A percentile compares a stretch with the other conserved stretches of the same genome.
Conservation (phyloP, 2,329 filamentous ascomycete species). For the Polytolypa hystricis region DNA sequence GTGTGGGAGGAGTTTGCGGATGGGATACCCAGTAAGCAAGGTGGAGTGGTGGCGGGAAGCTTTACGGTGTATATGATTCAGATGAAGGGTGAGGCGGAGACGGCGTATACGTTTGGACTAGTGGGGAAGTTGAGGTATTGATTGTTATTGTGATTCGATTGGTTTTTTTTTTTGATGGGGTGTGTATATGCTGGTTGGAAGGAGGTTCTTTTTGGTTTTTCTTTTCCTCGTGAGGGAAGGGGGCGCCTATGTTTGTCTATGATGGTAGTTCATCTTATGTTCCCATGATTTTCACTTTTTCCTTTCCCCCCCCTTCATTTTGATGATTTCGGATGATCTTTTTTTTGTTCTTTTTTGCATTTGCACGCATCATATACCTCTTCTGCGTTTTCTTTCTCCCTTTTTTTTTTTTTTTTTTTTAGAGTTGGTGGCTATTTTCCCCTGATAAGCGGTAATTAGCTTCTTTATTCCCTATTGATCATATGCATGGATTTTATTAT, state of each 20-base stretch:
- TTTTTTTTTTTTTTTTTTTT: conserved; percentile 3
- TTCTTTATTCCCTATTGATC: too few species aligned
- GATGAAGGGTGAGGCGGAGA: conserved; percentile 43
- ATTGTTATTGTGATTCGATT: conserved; percentile 2
- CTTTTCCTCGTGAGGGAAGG: neutral
- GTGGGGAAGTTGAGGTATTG: conserved; percentile 43
- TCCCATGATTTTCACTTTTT: too few species aligned
- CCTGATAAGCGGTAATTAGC: too few species aligned
- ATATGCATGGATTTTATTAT: too few species aligned
- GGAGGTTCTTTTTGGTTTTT: neutral
- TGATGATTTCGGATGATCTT: too few species aligned
- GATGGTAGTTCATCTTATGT: neutral
- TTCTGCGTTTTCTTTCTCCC: conserved; percentile 2
- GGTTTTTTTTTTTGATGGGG: neutral
- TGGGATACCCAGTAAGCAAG: conserved; percentile 43
- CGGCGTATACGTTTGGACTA: conserved; percentile 44
- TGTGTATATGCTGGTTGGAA: neutral
- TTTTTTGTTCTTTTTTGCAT: neutral
- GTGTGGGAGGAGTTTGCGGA: conserved; percentile 75
- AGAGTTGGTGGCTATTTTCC: too few species aligned
- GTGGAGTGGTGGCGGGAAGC: conserved; percentile 47
- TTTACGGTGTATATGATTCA: conserved; percentile 56
- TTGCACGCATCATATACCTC: neutral
- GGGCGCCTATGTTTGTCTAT: neutral
- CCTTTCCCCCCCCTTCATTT: too few species aligned